Evolutionary conservation across 2,329 filamentous ascomycete species (phyloP), one percentile per base, ranked within the genome.

Genomic region (Cordyceps javanica): DNA sequence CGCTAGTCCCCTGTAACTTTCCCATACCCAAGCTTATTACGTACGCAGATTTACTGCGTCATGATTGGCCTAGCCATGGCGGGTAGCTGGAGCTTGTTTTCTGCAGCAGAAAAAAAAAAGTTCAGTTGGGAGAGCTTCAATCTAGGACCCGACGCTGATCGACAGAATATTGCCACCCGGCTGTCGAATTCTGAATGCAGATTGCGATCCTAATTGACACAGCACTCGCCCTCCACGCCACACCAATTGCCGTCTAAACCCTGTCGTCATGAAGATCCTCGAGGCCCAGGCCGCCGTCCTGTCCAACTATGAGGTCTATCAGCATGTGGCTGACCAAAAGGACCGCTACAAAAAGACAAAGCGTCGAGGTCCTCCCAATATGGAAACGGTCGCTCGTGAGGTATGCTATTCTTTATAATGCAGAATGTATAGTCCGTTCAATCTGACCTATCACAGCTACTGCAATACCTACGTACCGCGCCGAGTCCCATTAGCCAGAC

Each of bases 281-380:
- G 87, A 88, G 66, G 77, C 87, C 3, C 86, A 90, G 68, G 83
- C 83, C 30, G 86, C 86, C 5, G 79, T 86, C 42, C 76, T 91
- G 66, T 83, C 84, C 68, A 91, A 91, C 70, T 87, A 82, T 62
- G 88, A 91, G 75, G 87, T 91, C 62, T 86, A 85, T 65, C 76
- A 80, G 58, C 87, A 89, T 64, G 72, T 91, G 39, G 72, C 73
- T 6, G 79, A 85, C 48, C 81, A 83, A 65, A 77, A 77, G 53
- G 71, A 75, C 57, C 73, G 75, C 49, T 81, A 83, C 64, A 77
- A 81, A 65, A 71, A 74, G 42, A 70, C 74, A 55, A 79, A 79
- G 60, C 77, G 76, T 16, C 75, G 78, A 41, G 76, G 80, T 3
- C 82, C 82, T 2, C 75, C 74, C 25, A 86, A 86, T 62, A 73